These are phyloP conservation scores for Magnaporthiopsis incrustans DNA, from an alignment of 2,329 filamentous ascomycete genomes.

Conservation along the genomic window DNA sequence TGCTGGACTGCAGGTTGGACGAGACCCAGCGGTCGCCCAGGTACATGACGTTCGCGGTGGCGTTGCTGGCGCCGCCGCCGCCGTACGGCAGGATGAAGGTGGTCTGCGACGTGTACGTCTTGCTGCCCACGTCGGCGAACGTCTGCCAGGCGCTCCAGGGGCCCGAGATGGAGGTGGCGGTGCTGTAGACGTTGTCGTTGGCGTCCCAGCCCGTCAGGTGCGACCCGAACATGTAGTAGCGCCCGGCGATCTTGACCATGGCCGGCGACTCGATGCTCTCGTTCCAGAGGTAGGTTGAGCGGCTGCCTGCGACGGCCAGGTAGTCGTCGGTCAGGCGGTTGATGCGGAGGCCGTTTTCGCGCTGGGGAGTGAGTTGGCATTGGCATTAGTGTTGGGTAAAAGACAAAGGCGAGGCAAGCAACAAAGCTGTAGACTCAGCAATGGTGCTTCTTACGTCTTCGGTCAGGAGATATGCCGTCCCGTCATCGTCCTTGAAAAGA, in stretches of 20 bases:
- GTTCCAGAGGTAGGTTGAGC: conserved; percentile 15
- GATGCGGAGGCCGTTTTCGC: conserved; percentile 16
- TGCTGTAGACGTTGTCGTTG: conserved; percentile 42
- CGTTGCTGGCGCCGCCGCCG: conserved; percentile 13
- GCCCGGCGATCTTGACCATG: conserved; percentile 39
- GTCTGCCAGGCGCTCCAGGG: conserved; percentile 43
- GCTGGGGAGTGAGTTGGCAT: conserved; percentile 7
- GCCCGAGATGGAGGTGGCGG: conserved; percentile 39
- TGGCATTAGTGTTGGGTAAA: too few species aligned
- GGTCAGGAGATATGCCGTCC: conserved; percentile 50
- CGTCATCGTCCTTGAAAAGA: conserved; percentile 54
- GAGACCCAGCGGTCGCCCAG: conserved; percentile 50
- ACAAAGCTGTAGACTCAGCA: not conserved
- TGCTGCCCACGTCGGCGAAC: conserved; percentile 37
- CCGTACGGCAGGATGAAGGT: conserved; percentile 33
- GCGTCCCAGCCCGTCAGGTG: conserved; percentile 34
- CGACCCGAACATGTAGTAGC: conserved; percentile 48
- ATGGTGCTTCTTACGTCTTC: conserved; percentile 45
- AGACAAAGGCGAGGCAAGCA: not conserved
- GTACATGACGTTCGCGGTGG: conserved; percentile 30
- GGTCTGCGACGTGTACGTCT: conserved; percentile 43
- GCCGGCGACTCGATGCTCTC: conserved; percentile 44
- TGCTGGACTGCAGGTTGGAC: conserved; percentile 40
- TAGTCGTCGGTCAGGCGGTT: conserved; percentile 17
- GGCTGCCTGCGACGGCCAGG: conserved; percentile 10